Evolutionary conservation across 2,329 filamentous ascomycete species (phyloP).

Genomic region (Epichloe coenophiala): DNA sequence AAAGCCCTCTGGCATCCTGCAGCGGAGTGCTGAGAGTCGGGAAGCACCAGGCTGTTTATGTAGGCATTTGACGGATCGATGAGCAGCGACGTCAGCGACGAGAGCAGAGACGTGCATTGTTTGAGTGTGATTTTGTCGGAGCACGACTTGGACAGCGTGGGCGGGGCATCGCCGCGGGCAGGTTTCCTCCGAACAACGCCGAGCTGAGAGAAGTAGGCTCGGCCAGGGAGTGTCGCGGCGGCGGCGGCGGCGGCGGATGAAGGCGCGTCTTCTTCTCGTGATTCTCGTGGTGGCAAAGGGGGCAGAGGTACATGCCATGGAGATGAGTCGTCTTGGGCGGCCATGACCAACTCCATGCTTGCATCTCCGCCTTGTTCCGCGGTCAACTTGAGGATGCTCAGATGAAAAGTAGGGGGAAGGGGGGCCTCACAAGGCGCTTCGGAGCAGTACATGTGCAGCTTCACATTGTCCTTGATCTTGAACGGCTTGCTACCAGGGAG

Average conservation of each 20-base stretch:
- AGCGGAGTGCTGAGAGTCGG: constrained; percentile 48
- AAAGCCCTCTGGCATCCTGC: constrained; percentile 60
- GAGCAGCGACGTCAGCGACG: constrained; percentile 50
- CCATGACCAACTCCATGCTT: constrained; percentile 93
- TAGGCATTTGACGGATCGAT: constrained; percentile 58
- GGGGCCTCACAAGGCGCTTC: constrained; percentile 65
- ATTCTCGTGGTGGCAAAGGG: background rate
- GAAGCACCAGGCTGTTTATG: constrained; percentile 55
- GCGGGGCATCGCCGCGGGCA: constrained; percentile 68
- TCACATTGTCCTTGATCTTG: constrained; percentile 47
- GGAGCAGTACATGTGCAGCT: constrained; percentile 88
- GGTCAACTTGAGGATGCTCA: background rate
- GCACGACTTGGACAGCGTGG: constrained; percentile 83
- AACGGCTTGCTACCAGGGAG: constrained; percentile 32
- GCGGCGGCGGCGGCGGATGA: background rate
- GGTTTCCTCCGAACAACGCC: constrained; percentile 81
- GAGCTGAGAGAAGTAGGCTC: constrained; percentile 66
- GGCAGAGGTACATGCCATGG: constrained; percentile 45
- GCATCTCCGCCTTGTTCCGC: constrained; percentile 56
- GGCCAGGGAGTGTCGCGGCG: constrained; percentile 42
- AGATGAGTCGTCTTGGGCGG: constrained; percentile 65
- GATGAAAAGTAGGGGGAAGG: background rate
- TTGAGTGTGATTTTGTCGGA: constrained; percentile 81
- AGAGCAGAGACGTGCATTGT: constrained; percentile 69
- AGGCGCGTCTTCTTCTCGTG: background rate